Percentiles rank a stretch among this genome's conserved stretches.
Conservation (phyloP, 768 basidiomycete species). For the Crassisporium funariophilum region DNA sequence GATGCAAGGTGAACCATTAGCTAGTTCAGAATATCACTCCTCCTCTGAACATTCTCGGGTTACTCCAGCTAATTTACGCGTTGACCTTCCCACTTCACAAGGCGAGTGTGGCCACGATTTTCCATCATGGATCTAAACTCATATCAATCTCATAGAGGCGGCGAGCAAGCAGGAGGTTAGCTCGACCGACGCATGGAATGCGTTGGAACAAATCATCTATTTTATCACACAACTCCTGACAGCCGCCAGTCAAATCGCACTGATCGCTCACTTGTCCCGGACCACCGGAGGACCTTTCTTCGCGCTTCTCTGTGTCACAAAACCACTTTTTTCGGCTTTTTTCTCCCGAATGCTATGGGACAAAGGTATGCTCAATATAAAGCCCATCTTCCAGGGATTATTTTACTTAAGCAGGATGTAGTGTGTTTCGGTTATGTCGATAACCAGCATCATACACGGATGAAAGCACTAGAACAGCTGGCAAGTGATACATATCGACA, state of each 20-base stretch:
- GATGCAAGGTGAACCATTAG: conserved; percentile 24
- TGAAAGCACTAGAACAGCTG: conserved; percentile 33
- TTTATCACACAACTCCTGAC: conserved; percentile 23
- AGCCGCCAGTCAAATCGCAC: conserved; percentile 28
- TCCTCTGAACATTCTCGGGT: too few species aligned
- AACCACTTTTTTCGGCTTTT: conserved; percentile 28
- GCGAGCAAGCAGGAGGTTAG: conserved; percentile 18
- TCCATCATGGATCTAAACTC: not conserved
- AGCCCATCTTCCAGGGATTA: not conserved
- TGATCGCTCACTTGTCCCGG: conserved; percentile 32
- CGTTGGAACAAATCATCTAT: conserved; percentile 25
- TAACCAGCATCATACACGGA: conserved; percentile 30
- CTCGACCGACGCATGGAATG: conserved; percentile 25
- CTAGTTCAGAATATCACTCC: not conserved
- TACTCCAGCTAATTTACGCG: conserved; percentile 19
- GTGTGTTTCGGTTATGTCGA: conserved; percentile 31
- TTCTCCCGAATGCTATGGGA: conserved; percentile 28
- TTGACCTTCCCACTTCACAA: conserved; percentile 26
- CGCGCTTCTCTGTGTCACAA: conserved; percentile 34
- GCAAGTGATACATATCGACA: conserved; percentile 30
- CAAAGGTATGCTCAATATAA: conserved; percentile 22
- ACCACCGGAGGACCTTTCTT: conserved; percentile 36
- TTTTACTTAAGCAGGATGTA: conserved; percentile 3
- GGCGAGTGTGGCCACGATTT: conserved; percentile 12
- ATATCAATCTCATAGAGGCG: conserved; percentile 17